phyloP scores from a whole-genome alignment of 345 rosid genomes.

The Eucalyptus leucophloia region DNA sequence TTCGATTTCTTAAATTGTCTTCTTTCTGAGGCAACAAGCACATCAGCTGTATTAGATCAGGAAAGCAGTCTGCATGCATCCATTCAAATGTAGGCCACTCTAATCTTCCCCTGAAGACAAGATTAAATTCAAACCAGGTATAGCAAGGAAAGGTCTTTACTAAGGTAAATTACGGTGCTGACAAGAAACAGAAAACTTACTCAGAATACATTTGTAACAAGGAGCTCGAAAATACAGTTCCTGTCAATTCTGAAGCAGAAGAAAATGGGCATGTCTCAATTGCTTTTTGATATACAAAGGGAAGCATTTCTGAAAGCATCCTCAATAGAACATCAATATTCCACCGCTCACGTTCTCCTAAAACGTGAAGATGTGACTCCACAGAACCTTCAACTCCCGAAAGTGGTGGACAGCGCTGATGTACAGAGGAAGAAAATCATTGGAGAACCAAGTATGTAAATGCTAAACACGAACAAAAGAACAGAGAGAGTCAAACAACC shows the following conservation, averaged over 20 bases:
- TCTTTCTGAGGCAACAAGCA: constrained; percentile 85
- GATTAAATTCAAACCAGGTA: neutral
- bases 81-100: constrained; percentile 94
- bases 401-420: constrained; percentile 85
- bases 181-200: constrained; percentile 16
- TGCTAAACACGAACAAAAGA: neutral
- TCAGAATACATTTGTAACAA: constrained; percentile 65
- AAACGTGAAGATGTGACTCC: constrained; percentile 76
- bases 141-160: neutral
- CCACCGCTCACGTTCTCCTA: constrained; percentile 97
- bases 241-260: constrained; percentile 27
- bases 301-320: constrained; percentile 71
- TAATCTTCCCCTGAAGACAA: constrained; percentile 40
- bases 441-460: neutral
- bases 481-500: neutral
- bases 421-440: neutral
- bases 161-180: neutral
- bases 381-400: constrained; percentile 95
- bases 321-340: constrained; percentile 80
- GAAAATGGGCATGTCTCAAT: constrained; percentile 78
- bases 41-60: constrained; percentile 64
- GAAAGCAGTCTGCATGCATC: constrained; percentile 89
- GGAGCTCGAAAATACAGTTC: constrained; percentile 32
- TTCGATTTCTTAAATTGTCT: constrained; percentile 75
- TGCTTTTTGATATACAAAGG: constrained; percentile 58